Conservation (phyloP, 352 stramenopile species). For the Phytophthora ramorum region DNA sequence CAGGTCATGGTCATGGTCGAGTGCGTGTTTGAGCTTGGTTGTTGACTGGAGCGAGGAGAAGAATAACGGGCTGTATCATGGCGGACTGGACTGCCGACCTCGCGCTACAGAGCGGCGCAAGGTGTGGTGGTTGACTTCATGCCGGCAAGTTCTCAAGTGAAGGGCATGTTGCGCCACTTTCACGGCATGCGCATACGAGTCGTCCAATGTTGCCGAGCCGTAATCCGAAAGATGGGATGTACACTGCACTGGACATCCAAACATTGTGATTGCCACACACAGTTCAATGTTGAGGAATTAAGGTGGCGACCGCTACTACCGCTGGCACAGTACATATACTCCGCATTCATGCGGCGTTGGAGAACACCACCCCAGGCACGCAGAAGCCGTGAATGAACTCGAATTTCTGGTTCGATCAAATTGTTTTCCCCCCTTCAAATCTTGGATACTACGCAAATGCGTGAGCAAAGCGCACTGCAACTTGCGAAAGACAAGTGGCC, state of each 20-base stretch:
- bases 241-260: too few relatives aligned
- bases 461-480: not conserved
- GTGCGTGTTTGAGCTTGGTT: not conserved
- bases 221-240: too few relatives aligned
- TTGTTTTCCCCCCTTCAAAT: conserved; percentile 10
- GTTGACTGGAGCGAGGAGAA: not conserved
- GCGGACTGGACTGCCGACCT: not conserved
- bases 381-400: too few relatives aligned
- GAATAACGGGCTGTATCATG: not conserved
- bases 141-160: not conserved
- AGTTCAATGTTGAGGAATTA: too few relatives aligned
- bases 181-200: too few relatives aligned
- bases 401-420: not conserved
- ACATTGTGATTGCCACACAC: too few relatives aligned
- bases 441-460: not conserved
- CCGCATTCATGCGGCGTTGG: not conserved
- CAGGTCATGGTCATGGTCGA: not conserved
- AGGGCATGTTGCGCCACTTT: too few relatives aligned
- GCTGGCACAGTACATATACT: too few relatives aligned
- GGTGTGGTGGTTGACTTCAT: not conserved
- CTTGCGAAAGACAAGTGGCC: conserved; percentile 12
- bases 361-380: not conserved
- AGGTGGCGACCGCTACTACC: too few relatives aligned
- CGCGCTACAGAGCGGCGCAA: not conserved
- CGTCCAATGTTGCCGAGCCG: too few relatives aligned